A percentile compares a stretch with the other conserved stretches of the same genome.
phyloP scores from a whole-genome alignment of 2,329 filamentous ascomycete genomes.

The Ophidiomyces ophidiicola region DNA sequence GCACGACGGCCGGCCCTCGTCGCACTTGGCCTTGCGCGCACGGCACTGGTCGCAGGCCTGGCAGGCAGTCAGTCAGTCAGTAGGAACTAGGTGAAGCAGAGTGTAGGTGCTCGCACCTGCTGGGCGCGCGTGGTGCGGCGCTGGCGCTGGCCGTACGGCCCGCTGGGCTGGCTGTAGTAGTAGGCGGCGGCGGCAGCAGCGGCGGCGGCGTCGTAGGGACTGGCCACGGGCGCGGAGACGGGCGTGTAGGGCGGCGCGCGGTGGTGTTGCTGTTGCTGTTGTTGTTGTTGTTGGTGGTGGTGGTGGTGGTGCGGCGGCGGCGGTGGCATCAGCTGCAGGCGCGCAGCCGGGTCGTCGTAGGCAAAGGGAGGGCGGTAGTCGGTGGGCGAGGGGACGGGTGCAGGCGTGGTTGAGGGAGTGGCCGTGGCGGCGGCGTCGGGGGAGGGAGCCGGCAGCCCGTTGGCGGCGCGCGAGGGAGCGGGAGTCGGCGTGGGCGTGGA shows the following conservation, averaged over 20 bases:
- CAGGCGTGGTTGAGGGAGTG: background rate
- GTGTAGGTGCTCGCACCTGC: slow-evolving; percentile 24
- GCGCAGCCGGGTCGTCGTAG: slow-evolving; percentile 22
- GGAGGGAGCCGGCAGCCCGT: too few relatives aligned
- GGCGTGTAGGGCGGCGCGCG: slow-evolving; percentile 15
- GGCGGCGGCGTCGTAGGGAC: slow-evolving; percentile 21
- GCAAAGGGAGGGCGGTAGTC: slow-evolving; percentile 6
- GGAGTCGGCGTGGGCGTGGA: too few relatives aligned
- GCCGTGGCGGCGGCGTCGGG: background rate
- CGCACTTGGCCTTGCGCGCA: slow-evolving; percentile 79
- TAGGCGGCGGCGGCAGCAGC: slow-evolving; percentile 26
- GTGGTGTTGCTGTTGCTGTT: slow-evolving; percentile 18
- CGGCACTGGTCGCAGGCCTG: slow-evolving; percentile 87
- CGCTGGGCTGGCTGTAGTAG: slow-evolving; percentile 22
- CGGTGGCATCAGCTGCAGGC: slow-evolving; percentile 23
- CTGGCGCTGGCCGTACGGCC: slow-evolving; percentile 22
- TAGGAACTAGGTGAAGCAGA: slow-evolving; percentile 7
- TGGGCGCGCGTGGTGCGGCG: slow-evolving; percentile 31
- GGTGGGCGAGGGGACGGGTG: too few relatives aligned
- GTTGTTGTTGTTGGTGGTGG: too few relatives aligned
- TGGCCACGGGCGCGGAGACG: slow-evolving; percentile 12
- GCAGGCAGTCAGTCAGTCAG: slow-evolving; percentile 10
- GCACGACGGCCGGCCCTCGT: slow-evolving; percentile 72
- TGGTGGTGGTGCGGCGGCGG: slow-evolving; percentile 11
- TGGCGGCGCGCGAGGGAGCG: too few relatives aligned